Evolutionary conservation across 2,329 filamentous ascomycete genomes (phyloP).

Genomic region (Setomelanomma holmii): DNA sequence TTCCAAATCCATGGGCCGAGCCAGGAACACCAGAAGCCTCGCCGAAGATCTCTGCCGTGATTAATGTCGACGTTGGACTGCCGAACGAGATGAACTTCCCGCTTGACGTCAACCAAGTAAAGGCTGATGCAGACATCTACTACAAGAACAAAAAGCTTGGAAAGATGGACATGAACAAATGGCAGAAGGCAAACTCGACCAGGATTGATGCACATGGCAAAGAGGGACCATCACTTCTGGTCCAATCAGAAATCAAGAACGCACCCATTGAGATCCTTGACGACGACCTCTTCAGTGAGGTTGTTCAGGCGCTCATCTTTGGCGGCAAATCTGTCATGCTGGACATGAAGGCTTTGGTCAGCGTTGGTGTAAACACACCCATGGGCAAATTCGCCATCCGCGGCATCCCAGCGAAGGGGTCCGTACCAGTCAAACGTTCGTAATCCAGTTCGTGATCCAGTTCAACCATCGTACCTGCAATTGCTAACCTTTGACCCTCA

Average conservation of each 20-base stretch:
- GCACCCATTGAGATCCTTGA: slow-evolving; percentile 85
- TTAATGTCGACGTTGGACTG: slow-evolving; percentile 78
- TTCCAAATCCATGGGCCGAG: slow-evolving; percentile 82
- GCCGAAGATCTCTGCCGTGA: slow-evolving; percentile 82
- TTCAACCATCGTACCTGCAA: slow-evolving; percentile 17
- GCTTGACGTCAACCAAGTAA: slow-evolving; percentile 77
- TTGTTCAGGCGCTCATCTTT: slow-evolving; percentile 83
- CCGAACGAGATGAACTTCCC: slow-evolving; percentile 88
- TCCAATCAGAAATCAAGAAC: slow-evolving; percentile 77
- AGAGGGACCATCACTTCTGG: slow-evolving; percentile 69
- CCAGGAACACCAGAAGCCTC: slow-evolving; percentile 74
- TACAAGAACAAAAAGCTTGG: slow-evolving; percentile 82
- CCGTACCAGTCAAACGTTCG: slow-evolving; percentile 93
- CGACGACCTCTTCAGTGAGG: slow-evolving; percentile 76
- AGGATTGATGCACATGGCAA: slow-evolving; percentile 65
- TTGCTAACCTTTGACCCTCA: slow-evolving; percentile 44
- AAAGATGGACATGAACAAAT: slow-evolving; percentile 77
- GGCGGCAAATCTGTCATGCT: slow-evolving; percentile 73
- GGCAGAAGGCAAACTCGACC: slow-evolving; percentile 86
- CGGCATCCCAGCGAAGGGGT: slow-evolving; percentile 81
- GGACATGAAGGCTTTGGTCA: slow-evolving; percentile 78
- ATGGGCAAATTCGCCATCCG: slow-evolving; percentile 82
- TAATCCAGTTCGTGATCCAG: slow-evolving; percentile 61
- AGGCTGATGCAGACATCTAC: slow-evolving; percentile 79
- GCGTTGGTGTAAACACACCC: slow-evolving; percentile 81